Percentiles rank a stretch among this genome's conserved stretches.
These are phyloP conservation scores for Malassezia vespertilionis DNA, from an alignment of 1,284 basidiomycete species.

Conservation along the genomic window DNA sequence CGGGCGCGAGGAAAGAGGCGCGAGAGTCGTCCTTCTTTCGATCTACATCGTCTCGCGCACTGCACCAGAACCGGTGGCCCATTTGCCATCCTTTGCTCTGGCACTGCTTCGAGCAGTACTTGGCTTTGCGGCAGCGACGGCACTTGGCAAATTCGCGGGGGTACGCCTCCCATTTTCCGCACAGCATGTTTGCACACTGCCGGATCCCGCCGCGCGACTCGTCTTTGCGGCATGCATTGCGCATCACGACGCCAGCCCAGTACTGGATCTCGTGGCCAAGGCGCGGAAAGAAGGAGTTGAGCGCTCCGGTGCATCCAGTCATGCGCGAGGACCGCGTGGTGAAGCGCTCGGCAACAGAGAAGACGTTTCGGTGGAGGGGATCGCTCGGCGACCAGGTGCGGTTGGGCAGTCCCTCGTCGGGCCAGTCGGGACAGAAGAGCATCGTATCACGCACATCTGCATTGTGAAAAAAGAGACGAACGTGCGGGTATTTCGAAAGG, in stretches of 20 bases:
- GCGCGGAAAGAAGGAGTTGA: conserved; percentile 48
- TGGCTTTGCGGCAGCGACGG: conserved; percentile 85
- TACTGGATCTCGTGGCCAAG: conserved; percentile 89
- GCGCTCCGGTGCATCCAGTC: conserved; percentile 49
- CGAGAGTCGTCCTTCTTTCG: conserved; percentile 22
- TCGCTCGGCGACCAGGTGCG: conserved; percentile 35
- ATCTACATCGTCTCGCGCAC: conserved; percentile 38
- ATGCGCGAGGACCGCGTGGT: conserved; percentile 79
- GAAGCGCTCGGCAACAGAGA: conserved; percentile 88
- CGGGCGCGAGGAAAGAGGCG: background rate
- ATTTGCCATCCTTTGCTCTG: conserved; percentile 95
- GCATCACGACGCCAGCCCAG: conserved; percentile 98
- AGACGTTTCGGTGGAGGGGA: conserved; percentile 54
- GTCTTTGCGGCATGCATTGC: conserved; percentile 96
- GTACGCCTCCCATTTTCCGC: conserved; percentile 84
- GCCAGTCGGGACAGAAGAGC: conserved; percentile 28
- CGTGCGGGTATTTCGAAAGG: conserved; percentile 93
- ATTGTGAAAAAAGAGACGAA: conserved; percentile 82
- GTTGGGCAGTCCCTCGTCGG: conserved; percentile 25
- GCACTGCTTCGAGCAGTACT: conserved; percentile 96
- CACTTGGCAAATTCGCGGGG: conserved; percentile 97
- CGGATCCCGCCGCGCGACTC: conserved; percentile 77
- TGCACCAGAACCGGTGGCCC: conserved; percentile 66
- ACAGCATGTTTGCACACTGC: conserved; percentile 85
- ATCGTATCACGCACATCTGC: conserved; percentile 28